These are phyloP conservation scores for Cytospora piceicola DNA, from an alignment of 2,329 filamentous ascomycete genomes.

Conservation along the genomic window DNA sequence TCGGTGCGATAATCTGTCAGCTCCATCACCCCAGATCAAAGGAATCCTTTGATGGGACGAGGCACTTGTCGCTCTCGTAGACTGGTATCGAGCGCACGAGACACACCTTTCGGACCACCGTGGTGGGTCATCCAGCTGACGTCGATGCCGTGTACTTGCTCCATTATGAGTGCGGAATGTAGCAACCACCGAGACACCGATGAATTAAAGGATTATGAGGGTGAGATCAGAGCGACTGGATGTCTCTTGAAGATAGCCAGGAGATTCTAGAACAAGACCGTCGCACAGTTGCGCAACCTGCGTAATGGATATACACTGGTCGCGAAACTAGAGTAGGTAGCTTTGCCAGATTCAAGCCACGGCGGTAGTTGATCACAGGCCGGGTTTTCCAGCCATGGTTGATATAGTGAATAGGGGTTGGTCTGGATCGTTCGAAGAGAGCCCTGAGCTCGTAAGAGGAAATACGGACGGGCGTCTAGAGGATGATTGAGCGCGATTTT, in stretches of 20 bases:
- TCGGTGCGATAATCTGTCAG: constrained; percentile 27
- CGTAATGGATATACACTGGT: constrained; percentile 4
- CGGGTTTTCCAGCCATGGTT: constrained; percentile 28
- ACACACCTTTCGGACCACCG: constrained; percentile 77
- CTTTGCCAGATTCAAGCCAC: constrained; percentile 15
- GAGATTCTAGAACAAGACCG: constrained; percentile 6
- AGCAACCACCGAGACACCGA: background rate
- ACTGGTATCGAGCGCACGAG: constrained; percentile 1
- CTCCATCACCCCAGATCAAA: background rate
- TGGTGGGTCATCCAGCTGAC: constrained; percentile 84
- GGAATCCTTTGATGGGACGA: background rate
- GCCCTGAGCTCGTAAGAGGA: background rate
- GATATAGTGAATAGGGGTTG: background rate
- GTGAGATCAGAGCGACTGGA: background rate
- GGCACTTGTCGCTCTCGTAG: background rate
- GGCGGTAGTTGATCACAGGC: constrained; percentile 25
- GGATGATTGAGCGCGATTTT: background rate
- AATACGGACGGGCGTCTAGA: background rate
- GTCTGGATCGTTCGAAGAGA: background rate
- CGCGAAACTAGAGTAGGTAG: constrained; percentile 15
- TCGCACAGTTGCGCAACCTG: background rate
- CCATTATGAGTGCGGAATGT: constrained; percentile 61
- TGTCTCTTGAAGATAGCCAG: background rate
- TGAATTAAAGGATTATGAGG: background rate
- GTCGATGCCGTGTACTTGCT: constrained; percentile 80